phyloP scores from a whole-genome alignment of 768 basidiomycete genomes.

The Rhizopogon sp. region DNA sequence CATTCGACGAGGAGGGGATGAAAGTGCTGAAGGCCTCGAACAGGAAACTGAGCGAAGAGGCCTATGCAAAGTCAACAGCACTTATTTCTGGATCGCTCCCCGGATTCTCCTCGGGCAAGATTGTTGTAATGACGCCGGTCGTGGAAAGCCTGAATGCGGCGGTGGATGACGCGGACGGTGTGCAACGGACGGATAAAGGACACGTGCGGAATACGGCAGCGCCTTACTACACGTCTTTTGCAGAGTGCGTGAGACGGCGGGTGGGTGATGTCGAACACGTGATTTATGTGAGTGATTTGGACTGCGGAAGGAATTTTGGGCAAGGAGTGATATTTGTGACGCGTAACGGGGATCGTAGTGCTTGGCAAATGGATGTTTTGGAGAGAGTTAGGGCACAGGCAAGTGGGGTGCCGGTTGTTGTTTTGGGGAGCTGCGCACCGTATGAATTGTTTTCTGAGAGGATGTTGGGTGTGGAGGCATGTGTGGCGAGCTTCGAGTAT shows the following conservation, averaged over 20 bases:
- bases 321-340: conserved; percentile 42
- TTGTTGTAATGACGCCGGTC: conserved; percentile 51
- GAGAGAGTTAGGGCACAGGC: conserved; percentile 17
- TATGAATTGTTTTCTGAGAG: conserved; percentile 44
- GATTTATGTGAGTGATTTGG: conserved; percentile 32
- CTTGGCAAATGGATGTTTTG: conserved; percentile 49
- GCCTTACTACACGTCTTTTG: conserved; percentile 49
- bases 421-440: conserved; percentile 61
- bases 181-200: conserved; percentile 37
- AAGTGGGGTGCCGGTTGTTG: conserved; percentile 31
- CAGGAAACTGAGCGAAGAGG: conserved; percentile 35
- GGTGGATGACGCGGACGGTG: conserved; percentile 51
- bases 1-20: conserved; percentile 20
- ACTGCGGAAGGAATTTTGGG: not conserved
- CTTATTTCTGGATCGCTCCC: conserved; percentile 37
- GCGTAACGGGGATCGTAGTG: conserved; percentile 47
- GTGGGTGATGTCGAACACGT: conserved; percentile 34
- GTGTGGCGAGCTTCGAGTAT: conserved; percentile 56
- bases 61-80: conserved; percentile 44
- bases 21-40: conserved; percentile 34
- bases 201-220: conserved; percentile 53
- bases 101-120: conserved; percentile 22
- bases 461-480: conserved; percentile 24
- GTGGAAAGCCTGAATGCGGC: conserved; percentile 56
- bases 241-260: conserved; percentile 29